Evolutionary conservation across 352 stramenopile genomes (phyloP), one percentile per base, ranked within the genome.

Genomic region (Phytophthora agathidicida): DNA sequence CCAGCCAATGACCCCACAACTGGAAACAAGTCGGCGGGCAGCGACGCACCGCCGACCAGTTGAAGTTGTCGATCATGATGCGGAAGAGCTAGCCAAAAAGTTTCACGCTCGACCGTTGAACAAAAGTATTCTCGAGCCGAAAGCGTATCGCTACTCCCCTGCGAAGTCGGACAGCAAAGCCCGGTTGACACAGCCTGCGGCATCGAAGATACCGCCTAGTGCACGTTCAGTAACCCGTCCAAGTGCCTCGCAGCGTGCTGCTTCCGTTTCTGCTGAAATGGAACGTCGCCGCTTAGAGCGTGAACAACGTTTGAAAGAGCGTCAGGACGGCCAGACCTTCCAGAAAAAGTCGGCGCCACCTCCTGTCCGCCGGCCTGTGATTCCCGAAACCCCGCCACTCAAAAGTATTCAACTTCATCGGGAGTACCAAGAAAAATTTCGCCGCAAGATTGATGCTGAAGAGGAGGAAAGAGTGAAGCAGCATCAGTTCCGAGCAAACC

Each of bases 21-120:
- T 94, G 9, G 66, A 87, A 65, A 92, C 85, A 2, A 65, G 72
- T 53, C 77, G 77, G 17, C 77, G 85, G 43, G 85, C 74, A 24
- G 70, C 70, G 13, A 59, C 70, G 3, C 76, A 88, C 48, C 83
- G 79, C 26, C 80, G 80, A 38, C 75, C 78, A 3, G 44, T 88
- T 7, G 71, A 88, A 14, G 50, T 82, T 23, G 58, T 80, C n/a
- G 80, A 94, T 53, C 71, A 89, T 44, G 85, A 94, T 37, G 77
- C 68, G 1, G 72, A 91, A 41, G 85, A 94, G 46, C 43, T 94
- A 47, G 64, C 75, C 11, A 86, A 78, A 35, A 91, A 94, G 47
- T 94, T 94, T 52, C 85, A 91, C 28, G 83, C 83, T 24, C 61
- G 73, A 3, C 83, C 85, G n/a, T 59, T 94, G 17, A 83, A 76